Evolutionary conservation across 2,329 filamentous ascomycete genomes (phyloP).

Genomic region (Clathrospora elynae): DNA sequence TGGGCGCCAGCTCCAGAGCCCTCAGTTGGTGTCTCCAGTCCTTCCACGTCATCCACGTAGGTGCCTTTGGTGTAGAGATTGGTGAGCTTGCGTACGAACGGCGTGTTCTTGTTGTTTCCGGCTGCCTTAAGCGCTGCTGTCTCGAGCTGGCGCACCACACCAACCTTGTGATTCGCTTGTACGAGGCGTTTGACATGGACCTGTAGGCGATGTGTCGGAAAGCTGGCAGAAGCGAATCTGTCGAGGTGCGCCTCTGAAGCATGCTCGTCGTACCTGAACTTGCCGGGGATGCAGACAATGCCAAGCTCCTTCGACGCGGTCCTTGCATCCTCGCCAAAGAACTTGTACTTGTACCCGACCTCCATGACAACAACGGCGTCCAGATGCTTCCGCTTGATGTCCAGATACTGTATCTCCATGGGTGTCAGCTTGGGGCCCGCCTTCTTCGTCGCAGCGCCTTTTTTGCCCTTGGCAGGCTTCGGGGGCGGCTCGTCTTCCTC

Average conservation of each 20-base stretch:
- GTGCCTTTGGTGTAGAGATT: slow-evolving; percentile 98
- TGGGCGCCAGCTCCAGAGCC: slow-evolving; percentile 60
- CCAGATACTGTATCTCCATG: slow-evolving; percentile 89
- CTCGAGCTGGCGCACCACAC: slow-evolving; percentile 91
- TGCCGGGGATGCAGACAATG: slow-evolving; percentile 96
- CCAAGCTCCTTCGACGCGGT: slow-evolving; percentile 86
- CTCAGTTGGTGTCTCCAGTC: slow-evolving; percentile 61
- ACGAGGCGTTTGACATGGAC: slow-evolving; percentile 95
- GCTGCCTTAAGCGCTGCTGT: slow-evolving; percentile 95
- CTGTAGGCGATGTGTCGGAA: slow-evolving; percentile 86
- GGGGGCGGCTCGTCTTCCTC: slow-evolving; percentile 61
- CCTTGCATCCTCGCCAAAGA: slow-evolving; percentile 94
- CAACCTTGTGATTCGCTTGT: slow-evolving; percentile 91
- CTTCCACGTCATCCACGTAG: slow-evolving; percentile 91
- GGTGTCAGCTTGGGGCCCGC: slow-evolving; percentile 85
- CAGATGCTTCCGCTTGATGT: slow-evolving; percentile 89
- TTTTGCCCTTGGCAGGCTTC: slow-evolving; percentile 56
- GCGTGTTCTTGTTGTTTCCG: slow-evolving; percentile 90
- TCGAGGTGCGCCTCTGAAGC: slow-evolving; percentile 86
- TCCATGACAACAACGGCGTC: slow-evolving; percentile 92
- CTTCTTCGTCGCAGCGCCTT: slow-evolving; percentile 66
- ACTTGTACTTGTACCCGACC: slow-evolving; percentile 96
- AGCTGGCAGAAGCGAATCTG: slow-evolving; percentile 92
- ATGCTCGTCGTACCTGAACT: slow-evolving; percentile 87
- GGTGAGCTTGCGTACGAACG: slow-evolving; percentile 90